phyloP scores from a whole-genome alignment of 2,329 filamentous ascomycete genomes.

The Microcyclospora tardicrescens region DNA sequence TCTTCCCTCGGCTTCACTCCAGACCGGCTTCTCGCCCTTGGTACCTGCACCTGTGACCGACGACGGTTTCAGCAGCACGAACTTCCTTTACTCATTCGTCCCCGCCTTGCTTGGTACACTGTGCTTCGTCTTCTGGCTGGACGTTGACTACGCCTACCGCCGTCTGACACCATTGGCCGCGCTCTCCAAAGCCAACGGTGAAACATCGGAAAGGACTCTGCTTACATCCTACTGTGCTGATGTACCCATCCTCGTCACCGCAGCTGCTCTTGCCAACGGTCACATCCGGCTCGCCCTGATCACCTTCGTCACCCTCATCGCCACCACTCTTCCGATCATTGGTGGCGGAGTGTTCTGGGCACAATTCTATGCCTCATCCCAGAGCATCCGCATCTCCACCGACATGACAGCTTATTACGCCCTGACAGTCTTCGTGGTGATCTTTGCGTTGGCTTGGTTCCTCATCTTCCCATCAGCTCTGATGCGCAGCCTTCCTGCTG shows the following conservation, averaged over 20 bases:
- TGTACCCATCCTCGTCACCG: slow-evolving; percentile 46
- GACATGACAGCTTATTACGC: slow-evolving; percentile 57
- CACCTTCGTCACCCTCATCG: slow-evolving; percentile 46
- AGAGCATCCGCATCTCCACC: slow-evolving; percentile 53
- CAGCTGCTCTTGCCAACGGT: slow-evolving; percentile 45
- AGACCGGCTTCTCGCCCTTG: slow-evolving; percentile 58
- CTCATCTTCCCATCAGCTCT: slow-evolving; percentile 50
- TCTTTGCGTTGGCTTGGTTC: slow-evolving; percentile 59
- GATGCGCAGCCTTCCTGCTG: slow-evolving; percentile 40
- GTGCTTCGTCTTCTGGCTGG: slow-evolving; percentile 54
- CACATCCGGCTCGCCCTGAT: slow-evolving; percentile 54
- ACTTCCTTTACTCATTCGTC: slow-evolving; percentile 75
- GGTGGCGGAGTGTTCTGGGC: slow-evolving; percentile 63
- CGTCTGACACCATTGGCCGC: slow-evolving; percentile 58
- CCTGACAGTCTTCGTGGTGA: slow-evolving; percentile 59
- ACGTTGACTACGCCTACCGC: slow-evolving; percentile 52
- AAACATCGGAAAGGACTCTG: slow-evolving; percentile 49
- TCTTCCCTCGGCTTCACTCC: slow-evolving; percentile 37
- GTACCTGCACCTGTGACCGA: slow-evolving; percentile 36
- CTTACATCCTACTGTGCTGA: slow-evolving; percentile 59
- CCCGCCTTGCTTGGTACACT: slow-evolving; percentile 55
- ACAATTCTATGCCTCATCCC: slow-evolving; percentile 41
- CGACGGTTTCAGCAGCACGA: slow-evolving; percentile 64
- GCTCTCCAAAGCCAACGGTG: slow-evolving; percentile 40
- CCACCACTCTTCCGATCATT: slow-evolving; percentile 52